Evolutionary conservation across 495 filamentous ascomycete species (phyloP).

Genomic region (Xylaria longipes): DNA sequence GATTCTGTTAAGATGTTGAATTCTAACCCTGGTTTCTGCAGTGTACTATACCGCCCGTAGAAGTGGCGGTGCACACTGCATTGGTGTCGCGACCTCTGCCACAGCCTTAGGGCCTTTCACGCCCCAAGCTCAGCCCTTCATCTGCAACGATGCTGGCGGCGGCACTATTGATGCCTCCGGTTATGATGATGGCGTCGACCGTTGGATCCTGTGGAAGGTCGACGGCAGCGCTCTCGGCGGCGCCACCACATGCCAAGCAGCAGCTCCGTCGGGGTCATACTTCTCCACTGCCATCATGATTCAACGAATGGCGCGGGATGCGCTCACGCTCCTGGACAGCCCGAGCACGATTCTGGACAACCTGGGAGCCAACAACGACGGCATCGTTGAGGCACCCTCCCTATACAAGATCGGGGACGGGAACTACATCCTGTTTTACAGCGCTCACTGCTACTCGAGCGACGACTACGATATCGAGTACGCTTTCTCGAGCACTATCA

Average conservation of each 20-base stretch:
- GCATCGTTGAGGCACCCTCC: conserved; percentile 67
- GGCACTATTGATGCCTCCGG: conserved; percentile 63
- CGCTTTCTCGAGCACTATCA: conserved; percentile 53
- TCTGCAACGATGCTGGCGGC: conserved; percentile 55
- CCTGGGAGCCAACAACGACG: conserved; percentile 55
- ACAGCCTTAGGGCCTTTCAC: conserved; percentile 56
- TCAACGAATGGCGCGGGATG: conserved; percentile 59
- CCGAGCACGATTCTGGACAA: conserved; percentile 62
- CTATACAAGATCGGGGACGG: conserved; percentile 54
- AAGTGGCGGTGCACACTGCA: conserved; percentile 53
- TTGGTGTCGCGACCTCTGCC: conserved; percentile 56
- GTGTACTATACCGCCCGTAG: conserved; percentile 63
- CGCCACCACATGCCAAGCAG: conserved; percentile 39
- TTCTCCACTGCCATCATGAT: conserved; percentile 62
- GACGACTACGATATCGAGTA: conserved; percentile 62
- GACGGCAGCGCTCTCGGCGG: conserved; percentile 60
- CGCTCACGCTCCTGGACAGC: conserved; percentile 54
- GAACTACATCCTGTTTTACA: conserved; percentile 67
- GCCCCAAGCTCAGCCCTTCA: conserved; percentile 46
- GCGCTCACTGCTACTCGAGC: conserved; percentile 61
- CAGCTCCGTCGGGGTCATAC: conserved; percentile 33
- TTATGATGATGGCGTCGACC: conserved; percentile 59
- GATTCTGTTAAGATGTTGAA: not conserved
- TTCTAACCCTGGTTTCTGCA: not conserved
- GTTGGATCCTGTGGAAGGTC: conserved; percentile 65